These are phyloP conservation scores for Naegleria gruberi DNA, from an alignment of 208 protist species.

Conservation along the genomic window DNA sequence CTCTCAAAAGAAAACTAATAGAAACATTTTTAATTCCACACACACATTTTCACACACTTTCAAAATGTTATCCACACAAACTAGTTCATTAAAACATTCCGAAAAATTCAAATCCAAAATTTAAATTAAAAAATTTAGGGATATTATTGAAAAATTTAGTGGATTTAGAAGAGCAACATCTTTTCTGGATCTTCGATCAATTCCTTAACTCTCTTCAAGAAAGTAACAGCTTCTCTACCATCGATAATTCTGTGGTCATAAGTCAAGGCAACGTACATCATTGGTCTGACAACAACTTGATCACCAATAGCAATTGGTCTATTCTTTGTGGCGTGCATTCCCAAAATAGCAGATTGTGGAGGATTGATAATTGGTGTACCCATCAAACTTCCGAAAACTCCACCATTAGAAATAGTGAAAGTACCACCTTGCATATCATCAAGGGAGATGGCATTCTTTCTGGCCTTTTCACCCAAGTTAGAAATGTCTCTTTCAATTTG, in stretches of 20 bases:
- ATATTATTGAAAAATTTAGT: too few species aligned
- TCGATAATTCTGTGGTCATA: conserved; percentile 99
- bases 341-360: conserved; percentile 95
- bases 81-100: too few species aligned
- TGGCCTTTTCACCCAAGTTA: conserved; percentile 74
- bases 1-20: too few species aligned
- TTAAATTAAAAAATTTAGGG: too few species aligned
- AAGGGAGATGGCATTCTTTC: conserved; percentile 81
- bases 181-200: conserved; percentile 84
- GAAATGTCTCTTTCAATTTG: conserved; percentile 89
- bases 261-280: conserved; percentile 98
- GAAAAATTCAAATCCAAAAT: too few species aligned
- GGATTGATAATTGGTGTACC: conserved; percentile 98
- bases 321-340: conserved; percentile 95
- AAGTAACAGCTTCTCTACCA: conserved; percentile 93
- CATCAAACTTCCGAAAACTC: conserved; percentile 96
- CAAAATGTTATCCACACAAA: too few species aligned
- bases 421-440: conserved; percentile 96
- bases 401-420: conserved; percentile 98
- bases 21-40: too few species aligned
- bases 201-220: conserved; percentile 94
- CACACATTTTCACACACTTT: too few species aligned
- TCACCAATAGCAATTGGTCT: conserved; percentile 84
- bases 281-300: conserved; percentile 81
- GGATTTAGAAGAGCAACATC: conserved; percentile 66